Conservation (phyloP, 257 asterid species). For the Salvia miltiorrhiza region DNA sequence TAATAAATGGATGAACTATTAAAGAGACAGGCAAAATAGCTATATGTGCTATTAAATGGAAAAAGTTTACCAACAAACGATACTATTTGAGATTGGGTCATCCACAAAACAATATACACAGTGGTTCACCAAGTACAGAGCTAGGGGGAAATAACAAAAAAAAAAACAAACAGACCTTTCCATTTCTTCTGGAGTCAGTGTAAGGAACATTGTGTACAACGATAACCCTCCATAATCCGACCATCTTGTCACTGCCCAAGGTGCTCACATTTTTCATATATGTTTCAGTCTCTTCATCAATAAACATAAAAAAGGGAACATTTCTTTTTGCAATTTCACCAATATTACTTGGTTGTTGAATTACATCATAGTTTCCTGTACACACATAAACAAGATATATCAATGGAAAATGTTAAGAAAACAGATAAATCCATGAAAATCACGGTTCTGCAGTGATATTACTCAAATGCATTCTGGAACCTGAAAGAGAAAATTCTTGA, state of each 20-base stretch:
- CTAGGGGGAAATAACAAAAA: neutral
- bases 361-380: constrained; percentile 82
- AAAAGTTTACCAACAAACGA: neutral
- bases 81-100: neutral
- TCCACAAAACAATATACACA: neutral
- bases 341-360: constrained; percentile 76
- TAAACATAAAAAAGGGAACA: constrained; percentile 81
- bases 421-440: constrained; percentile 15
- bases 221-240: constrained; percentile 88
- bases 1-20: neutral
- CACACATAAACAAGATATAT: constrained; percentile 18
- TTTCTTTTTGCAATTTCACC: constrained; percentile 53
- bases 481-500: constrained; percentile 16
- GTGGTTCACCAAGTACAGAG: neutral
- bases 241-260: constrained; percentile 54
- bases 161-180: constrained; percentile 59
- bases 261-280: constrained; percentile 63
- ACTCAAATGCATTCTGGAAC: constrained; percentile 12
- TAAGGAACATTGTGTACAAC: constrained; percentile 87
- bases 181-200: constrained; percentile 84
- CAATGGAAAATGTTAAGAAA: neutral
- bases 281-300: constrained; percentile 90
- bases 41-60: constrained; percentile 2
- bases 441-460: constrained; percentile 15
- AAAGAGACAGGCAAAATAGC: neutral